Base-by-base conservation (phyloP, 805 yeast genomes). In the Millerozyma acaciae region DNA sequence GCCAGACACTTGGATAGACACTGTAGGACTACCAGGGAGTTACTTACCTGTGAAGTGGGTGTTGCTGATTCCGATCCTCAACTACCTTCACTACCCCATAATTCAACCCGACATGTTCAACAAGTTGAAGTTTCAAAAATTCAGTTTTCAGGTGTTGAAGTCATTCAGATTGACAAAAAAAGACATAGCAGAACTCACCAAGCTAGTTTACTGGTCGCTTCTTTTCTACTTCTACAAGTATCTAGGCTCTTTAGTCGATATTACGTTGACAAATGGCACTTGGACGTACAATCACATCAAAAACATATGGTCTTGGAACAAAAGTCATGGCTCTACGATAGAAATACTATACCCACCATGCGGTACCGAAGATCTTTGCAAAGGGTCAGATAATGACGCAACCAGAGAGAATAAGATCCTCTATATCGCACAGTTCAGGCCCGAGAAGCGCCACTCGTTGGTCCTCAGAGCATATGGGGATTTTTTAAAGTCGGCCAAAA, bases 61-160 rank as follows among this genome's bases (percentile, higher is more conserved):
- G 29, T 66, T 84, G 22, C 70, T 72, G 39, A 63, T 87, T 18
- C 98, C 98, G 1, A 73, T 93, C 17, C 61, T 83, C 16, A 77
- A 96, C 1, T 93, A 93, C 51, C 85, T 87, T n/a, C 99, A 93
- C 60, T 93, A 84, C 62, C 99, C 99, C 1, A 76, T 89, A 12
- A 79, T 93, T 21, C 94, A 95, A 26, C 60, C 65, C 17, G 97
- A 90, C 45, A 93, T 93, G 99, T 62, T 88, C 43, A 63, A 62
- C 31, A 81, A 82, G 45, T 59, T 84, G 41, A 61, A 60, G 32
- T 55, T 51, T 35, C 37, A 51, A 25, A 47, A 38, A 3, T 34
- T 54, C 32, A 40, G 30, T 31, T 13, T 28, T 14, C 7, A 13
- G 9, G 46, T 32, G 30, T 47, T 38, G 30, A 45, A 44, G 39